These are phyloP conservation scores for Phytophthora brassicae DNA, from an alignment of 352 stramenopile species.

Conservation along the genomic window DNA sequence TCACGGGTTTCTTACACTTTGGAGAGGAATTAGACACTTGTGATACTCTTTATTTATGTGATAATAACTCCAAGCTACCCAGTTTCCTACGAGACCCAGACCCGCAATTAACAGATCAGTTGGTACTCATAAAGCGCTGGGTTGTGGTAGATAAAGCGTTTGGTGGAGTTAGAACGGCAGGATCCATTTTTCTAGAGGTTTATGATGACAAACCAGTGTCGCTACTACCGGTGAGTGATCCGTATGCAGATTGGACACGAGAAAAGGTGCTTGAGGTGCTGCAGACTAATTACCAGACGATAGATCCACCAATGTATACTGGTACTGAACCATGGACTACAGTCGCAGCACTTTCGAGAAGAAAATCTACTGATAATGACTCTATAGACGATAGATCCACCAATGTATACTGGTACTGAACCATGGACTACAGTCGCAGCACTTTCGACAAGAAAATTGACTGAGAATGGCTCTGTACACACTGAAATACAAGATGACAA, in stretches of 20 bases:
- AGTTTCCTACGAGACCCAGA: conserved; percentile 45
- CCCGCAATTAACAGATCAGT: conserved; percentile 37
- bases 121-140: conserved; percentile 68
- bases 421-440: conserved; percentile 25
- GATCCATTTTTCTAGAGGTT: conserved; percentile 44
- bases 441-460: background rate
- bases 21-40: conserved; percentile 19
- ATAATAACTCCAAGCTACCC: conserved; percentile 30
- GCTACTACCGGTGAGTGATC: background rate
- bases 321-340: conserved; percentile 29
- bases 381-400: conserved; percentile 43
- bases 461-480: background rate
- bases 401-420: conserved; percentile 41
- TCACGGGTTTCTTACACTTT: conserved; percentile 55
- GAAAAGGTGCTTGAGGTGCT: conserved; percentile 33
- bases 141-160: conserved; percentile 42
- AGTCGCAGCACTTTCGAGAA: conserved; percentile 3
- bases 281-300: conserved; percentile 29
- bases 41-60: conserved; percentile 38
- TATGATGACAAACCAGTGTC: conserved; percentile 22
- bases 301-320: conserved; percentile 53
- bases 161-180: conserved; percentile 4
- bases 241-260: conserved; percentile 11
- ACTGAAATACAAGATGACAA: background rate
- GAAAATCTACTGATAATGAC: too few relatives aligned